Evolutionary conservation across 1,284 basidiomycete species (phyloP).

Genomic region (Sparassis latifolia): DNA sequence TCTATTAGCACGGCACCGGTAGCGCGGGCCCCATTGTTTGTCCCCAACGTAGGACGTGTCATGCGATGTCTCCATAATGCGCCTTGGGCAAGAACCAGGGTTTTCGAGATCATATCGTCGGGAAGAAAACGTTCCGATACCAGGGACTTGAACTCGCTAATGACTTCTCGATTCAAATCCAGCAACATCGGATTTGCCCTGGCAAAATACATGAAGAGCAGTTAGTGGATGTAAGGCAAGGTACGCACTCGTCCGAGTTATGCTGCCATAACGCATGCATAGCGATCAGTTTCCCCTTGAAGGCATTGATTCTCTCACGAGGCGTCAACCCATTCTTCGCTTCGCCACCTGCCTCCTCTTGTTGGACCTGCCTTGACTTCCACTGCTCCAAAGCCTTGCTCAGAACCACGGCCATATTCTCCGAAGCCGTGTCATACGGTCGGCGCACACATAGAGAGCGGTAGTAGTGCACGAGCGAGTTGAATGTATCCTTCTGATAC

Average conservation of each 20-base stretch:
- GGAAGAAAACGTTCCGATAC: conserved; percentile 68
- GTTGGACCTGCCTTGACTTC: conserved; percentile 31
- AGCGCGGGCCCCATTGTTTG: conserved; percentile 22
- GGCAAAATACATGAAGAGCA: background rate
- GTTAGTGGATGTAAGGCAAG: background rate
- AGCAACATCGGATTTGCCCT: background rate
- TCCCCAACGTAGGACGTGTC: conserved; percentile 31
- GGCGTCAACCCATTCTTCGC: conserved; percentile 30
- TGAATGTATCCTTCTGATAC: conserved; percentile 79
- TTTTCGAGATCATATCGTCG: conserved; percentile 69
- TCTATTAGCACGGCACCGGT: conserved; percentile 39
- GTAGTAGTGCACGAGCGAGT: conserved; percentile 83
- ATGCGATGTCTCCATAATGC: conserved; percentile 77
- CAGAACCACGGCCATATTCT: conserved; percentile 76
- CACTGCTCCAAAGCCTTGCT: conserved; percentile 59
- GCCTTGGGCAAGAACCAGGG: conserved; percentile 70
- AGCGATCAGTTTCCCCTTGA: conserved; percentile 69
- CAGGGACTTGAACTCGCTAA: conserved; percentile 48
- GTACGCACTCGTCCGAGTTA: conserved; percentile 51
- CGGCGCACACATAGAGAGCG: conserved; percentile 83
- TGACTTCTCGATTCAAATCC: conserved; percentile 30
- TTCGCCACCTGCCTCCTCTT: conserved; percentile 24
- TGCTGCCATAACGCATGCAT: conserved; percentile 69
- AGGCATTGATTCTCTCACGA: conserved; percentile 43
- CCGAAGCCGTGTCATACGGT: conserved; percentile 83